Evolutionary conservation across 331 rosid genomes (phyloP).

Genomic region (Quercus tomentella): DNA sequence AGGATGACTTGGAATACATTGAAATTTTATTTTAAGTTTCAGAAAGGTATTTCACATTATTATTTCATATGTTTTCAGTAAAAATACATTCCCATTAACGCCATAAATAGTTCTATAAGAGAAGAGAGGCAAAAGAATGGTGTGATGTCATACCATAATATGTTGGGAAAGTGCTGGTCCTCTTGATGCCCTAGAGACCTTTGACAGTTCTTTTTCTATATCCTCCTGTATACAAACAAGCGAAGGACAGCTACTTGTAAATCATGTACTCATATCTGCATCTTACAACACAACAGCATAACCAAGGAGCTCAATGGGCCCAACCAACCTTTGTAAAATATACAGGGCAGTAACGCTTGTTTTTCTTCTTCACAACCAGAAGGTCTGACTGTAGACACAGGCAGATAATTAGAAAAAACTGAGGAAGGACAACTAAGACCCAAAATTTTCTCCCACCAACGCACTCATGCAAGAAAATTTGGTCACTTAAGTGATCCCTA

Average conservation of each 20-base stretch:
- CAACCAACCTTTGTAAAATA: constrained; percentile 83
- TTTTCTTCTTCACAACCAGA: constrained; percentile 81
- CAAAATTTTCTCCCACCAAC: neutral
- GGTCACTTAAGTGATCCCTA: neutral
- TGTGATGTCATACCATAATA: constrained; percentile 53
- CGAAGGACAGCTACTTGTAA: constrained; percentile 4
- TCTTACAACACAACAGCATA: constrained; percentile 2
- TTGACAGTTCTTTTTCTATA: constrained; percentile 73
- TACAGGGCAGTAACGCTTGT: constrained; percentile 89
- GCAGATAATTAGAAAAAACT: constrained; percentile 15
- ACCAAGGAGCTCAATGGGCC: constrained; percentile 4
- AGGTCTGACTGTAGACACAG: constrained; percentile 74
- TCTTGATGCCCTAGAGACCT: constrained; percentile 61
- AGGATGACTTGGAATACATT: neutral
- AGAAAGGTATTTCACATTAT: neutral
- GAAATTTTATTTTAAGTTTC: constrained; percentile 6
- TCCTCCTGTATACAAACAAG: constrained; percentile 64
- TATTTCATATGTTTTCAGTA: neutral
- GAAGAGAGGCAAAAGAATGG: constrained; percentile 2
- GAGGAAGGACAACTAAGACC: neutral
- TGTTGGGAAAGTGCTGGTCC: constrained; percentile 71
- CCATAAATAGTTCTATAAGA: neutral
- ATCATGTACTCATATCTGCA: constrained; percentile 3
- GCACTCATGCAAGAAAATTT: neutral
- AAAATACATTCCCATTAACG: neutral